These are phyloP conservation scores for Daldinia loculata DNA, from an alignment of 495 filamentous ascomycete genomes.

Conservation along the genomic window DNA sequence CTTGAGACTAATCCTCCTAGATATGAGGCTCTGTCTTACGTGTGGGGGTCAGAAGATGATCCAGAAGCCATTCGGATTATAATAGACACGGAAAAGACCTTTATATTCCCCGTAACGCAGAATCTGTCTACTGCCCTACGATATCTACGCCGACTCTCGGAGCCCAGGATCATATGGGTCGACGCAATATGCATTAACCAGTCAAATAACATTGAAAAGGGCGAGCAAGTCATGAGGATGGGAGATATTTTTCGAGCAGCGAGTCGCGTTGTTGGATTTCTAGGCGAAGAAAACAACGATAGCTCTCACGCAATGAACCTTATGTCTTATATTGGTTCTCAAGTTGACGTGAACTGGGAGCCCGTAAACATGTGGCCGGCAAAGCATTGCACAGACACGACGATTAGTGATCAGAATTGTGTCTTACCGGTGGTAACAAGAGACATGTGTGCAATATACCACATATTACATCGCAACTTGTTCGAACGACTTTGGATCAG, in stretches of 20 bases:
- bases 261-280: slow-evolving; percentile 36
- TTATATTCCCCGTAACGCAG: neutral
- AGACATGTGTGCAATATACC: slow-evolving; percentile 3
- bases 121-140: neutral
- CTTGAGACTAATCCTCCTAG: neutral
- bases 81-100: neutral
- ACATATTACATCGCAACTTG: neutral
- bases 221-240: slow-evolving; percentile 37
- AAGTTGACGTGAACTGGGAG: slow-evolving; percentile 2
- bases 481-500: neutral
- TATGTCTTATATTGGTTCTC: slow-evolving; percentile 2
- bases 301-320: slow-evolving; percentile 9
- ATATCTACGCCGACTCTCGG: neutral
- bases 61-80: neutral
- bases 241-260: slow-evolving; percentile 34
- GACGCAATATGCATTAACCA: slow-evolving; percentile 15
- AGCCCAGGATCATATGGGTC: neutral
- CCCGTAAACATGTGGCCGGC: neutral
- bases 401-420: neutral
- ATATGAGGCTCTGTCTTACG: slow-evolving; percentile 2
- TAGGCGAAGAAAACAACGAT: slow-evolving; percentile 22
- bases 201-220: slow-evolving; percentile 32
- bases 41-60: slow-evolving; percentile 1
- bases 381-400: neutral
- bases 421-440: neutral